Evolutionary conservation across 2,329 filamentous ascomycete species (phyloP), one percentile per base, ranked within the genome.

Genomic region (Aspergillus ustus): DNA sequence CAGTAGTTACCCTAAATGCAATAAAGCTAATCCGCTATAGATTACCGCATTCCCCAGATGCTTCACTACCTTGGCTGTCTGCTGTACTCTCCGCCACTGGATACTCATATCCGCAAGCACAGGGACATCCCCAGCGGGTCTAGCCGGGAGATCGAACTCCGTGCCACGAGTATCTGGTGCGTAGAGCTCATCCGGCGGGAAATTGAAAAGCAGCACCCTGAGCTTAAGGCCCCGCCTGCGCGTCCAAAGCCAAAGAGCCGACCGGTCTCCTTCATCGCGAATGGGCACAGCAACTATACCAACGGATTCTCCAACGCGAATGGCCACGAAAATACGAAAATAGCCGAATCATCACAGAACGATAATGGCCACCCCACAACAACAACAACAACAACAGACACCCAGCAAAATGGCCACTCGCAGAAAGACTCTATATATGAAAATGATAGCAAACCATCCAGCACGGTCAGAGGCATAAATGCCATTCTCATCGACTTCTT

Each of bases 401-500:
- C 19, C n/a, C 53, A 64, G 56, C 61, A 51, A 59, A 65, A 62
- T 19, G 63, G 63, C 59, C 60, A 48, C 25, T 64, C 20, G 49
- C 70, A 63, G 56, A 66, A 65, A 34, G 66, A 48, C 60, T 60
- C 56, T 61, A 68, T 61, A 63, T 66, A 64, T 5, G 11, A 40
- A 13, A 65, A 61, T 3, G 61, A 60, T 48, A 50, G 58, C 17
- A 48, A 63, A 22, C 52, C 45, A 19, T 20, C 49, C 6, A 37
- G 52, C 17, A 69, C 31, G 7, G 44, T 19, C 31, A 34, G 67
- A 68, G 79, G 80, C 17, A 76, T 90, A 65, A 99, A 99, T 74
- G 93, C 95, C 28, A 92, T 98, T 44, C 77, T 99, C 69, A 95
- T 99, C 65, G 95, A 99, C 77, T 99, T 98, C 78, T 97, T 97